Percentiles rank a stretch among this genome's conserved stretches.
Conservation (phyloP, 208 protist genomes). For the Leishmania major region DNA sequence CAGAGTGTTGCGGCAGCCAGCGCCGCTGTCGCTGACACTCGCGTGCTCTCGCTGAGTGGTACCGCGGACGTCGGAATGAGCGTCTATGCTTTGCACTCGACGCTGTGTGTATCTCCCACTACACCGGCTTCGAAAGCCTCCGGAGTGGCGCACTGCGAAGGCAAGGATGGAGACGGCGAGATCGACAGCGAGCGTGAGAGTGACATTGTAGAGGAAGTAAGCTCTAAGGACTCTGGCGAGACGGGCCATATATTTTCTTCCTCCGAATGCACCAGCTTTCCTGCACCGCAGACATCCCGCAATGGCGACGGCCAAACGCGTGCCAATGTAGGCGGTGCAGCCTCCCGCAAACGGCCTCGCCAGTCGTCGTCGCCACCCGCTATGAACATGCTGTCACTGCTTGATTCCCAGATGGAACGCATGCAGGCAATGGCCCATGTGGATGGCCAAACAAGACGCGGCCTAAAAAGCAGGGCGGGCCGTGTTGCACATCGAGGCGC, state of each 20-base stretch:
- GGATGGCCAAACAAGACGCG: background rate
- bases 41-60: background rate
- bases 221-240: background rate
- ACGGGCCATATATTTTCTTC: background rate
- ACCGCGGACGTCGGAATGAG: background rate
- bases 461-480: background rate
- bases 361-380: background rate
- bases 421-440: background rate
- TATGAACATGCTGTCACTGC: conserved; percentile 18
- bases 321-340: background rate
- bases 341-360: conserved; percentile 13
- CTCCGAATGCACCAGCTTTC: background rate
- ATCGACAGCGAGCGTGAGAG: background rate
- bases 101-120: background rate
- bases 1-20: background rate
- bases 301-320: background rate
- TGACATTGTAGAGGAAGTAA: background rate
- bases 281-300: background rate
- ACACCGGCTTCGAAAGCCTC: background rate
- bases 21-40: too few relatives aligned
- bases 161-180: background rate
- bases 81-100: background rate
- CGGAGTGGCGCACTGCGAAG: background rate
- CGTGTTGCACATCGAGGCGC: background rate
- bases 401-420: conserved; percentile 12